These are phyloP conservation scores for Kodamaea alishanica DNA, from an alignment of 1,139 yeast genomes.

Conservation along the genomic window DNA sequence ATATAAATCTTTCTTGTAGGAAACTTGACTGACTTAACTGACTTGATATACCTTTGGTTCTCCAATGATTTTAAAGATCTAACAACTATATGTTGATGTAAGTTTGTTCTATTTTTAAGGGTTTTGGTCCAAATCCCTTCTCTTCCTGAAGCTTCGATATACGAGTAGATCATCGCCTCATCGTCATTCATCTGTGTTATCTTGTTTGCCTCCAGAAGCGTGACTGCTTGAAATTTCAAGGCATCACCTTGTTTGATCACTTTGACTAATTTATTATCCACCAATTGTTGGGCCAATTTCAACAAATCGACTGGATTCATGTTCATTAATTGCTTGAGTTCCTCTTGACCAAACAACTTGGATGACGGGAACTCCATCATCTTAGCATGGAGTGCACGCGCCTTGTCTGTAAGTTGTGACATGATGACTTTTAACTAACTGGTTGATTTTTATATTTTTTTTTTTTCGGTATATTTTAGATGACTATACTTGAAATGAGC, in stretches of 20 bases:
- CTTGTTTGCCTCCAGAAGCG: slow-evolving; percentile 62
- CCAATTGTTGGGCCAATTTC: slow-evolving; percentile 60
- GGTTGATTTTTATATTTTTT: neutral
- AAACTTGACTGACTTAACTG: slow-evolving; percentile 86
- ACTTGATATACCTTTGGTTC: slow-evolving; percentile 78
- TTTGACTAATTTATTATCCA: slow-evolving; percentile 64
- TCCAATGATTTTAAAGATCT: slow-evolving; percentile 84
- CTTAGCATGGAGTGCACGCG: slow-evolving; percentile 52
- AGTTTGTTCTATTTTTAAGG: slow-evolving; percentile 81
- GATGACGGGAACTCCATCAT: slow-evolving; percentile 52
- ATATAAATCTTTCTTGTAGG: slow-evolving; percentile 97
- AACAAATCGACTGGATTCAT: slow-evolving; percentile 47
- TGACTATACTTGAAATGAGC: slow-evolving; percentile 2
- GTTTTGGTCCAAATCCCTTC: slow-evolving; percentile 98
- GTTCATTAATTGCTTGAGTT: slow-evolving; percentile 46
- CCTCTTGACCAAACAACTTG: slow-evolving; percentile 55
- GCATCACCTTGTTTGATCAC: slow-evolving; percentile 62
- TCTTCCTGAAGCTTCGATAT: slow-evolving; percentile 88
- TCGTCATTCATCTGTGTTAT: slow-evolving; percentile 76
- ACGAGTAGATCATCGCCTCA: slow-evolving; percentile 86
- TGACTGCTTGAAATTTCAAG: slow-evolving; percentile 70
- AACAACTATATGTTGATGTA: slow-evolving; percentile 88
- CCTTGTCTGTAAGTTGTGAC: slow-evolving; percentile 41
- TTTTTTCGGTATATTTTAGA: slow-evolving; percentile 5
- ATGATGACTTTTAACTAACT: slow-evolving; percentile 1